A percentile compares a stretch with the other conserved stretches of the same genome.
Evolutionary conservation across 2,329 filamentous ascomycete genomes (phyloP).

Genomic region (Fusarium pseudoanthophilum): DNA sequence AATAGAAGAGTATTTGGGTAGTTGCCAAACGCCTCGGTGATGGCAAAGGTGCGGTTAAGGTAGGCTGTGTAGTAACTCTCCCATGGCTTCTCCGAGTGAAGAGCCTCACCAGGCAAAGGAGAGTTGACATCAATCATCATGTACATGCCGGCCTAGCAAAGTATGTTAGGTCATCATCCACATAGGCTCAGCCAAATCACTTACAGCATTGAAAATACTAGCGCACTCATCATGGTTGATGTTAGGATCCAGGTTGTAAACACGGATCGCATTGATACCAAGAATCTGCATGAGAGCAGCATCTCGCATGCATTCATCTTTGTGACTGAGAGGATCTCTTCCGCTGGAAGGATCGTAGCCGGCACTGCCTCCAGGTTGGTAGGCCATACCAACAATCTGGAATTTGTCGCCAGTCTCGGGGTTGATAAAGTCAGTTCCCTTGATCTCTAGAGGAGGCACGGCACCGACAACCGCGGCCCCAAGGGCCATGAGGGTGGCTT

Average conservation of each 20-base stretch:
- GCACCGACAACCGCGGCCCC: slow-evolving; percentile 65
- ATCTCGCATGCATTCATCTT: slow-evolving; percentile 69
- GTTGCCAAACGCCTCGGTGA: slow-evolving; percentile 73
- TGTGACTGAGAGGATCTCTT: slow-evolving; percentile 70
- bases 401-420: slow-evolving; percentile 67
- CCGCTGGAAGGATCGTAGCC: slow-evolving; percentile 66
- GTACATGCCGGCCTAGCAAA: slow-evolving; percentile 68
- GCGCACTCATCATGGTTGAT: slow-evolving; percentile 75
- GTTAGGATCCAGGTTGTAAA: slow-evolving; percentile 75
- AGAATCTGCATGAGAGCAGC: slow-evolving; percentile 73
- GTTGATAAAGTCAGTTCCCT: slow-evolving; percentile 70
- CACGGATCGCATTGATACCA: slow-evolving; percentile 74
- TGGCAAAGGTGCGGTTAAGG: slow-evolving; percentile 73
- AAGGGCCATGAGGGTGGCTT: slow-evolving; percentile 62
- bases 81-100: slow-evolving; percentile 66
- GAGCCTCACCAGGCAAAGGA: slow-evolving; percentile 66
- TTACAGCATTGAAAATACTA: slow-evolving; percentile 72
- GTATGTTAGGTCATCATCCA: slow-evolving; percentile 1
- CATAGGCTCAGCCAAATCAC: slow-evolving; percentile 14
- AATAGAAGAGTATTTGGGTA: slow-evolving; percentile 77
- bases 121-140: slow-evolving; percentile 77
- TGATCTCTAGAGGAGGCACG: slow-evolving; percentile 66
- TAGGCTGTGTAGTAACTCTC: slow-evolving; percentile 69
- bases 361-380: slow-evolving; percentile 74
- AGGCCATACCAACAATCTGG: slow-evolving; percentile 74